Evolutionary conservation across 345 rosid species (phyloP).

Genomic region (Eucalyptus curtisii): DNA sequence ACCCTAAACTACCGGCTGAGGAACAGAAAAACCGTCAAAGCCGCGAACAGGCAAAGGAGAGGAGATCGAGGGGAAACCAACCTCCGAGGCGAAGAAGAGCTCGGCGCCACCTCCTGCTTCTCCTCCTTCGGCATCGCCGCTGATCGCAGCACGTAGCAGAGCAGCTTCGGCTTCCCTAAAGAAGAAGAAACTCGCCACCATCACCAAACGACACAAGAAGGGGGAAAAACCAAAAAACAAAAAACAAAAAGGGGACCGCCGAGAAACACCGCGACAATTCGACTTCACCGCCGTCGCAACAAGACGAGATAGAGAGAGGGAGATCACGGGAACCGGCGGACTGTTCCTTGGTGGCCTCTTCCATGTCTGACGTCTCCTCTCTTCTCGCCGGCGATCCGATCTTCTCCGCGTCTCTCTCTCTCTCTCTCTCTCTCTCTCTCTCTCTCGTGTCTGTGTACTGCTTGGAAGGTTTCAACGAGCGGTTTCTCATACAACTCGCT

Average conservation of each 20-base stretch:
- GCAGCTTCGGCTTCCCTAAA: slow-evolving; percentile 41
- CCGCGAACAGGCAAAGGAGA: background rate
- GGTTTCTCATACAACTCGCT: background rate
- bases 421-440: too few relatives aligned
- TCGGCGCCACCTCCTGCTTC: slow-evolving; percentile 29
- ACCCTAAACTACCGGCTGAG: background rate
- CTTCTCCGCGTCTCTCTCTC: background rate
- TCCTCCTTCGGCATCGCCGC: slow-evolving; percentile 51
- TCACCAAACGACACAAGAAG: background rate
- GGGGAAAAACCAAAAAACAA: background rate
- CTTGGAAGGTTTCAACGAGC: background rate
- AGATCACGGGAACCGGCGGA: slow-evolving; percentile 31
- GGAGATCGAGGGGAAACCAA: background rate
- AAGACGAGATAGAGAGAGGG: background rate
- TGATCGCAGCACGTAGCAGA: slow-evolving; percentile 68
- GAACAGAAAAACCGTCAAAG: background rate
- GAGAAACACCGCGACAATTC: background rate
- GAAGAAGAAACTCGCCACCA: background rate
- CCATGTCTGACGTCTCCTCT: slow-evolving; percentile 10
- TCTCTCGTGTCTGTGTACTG: too few relatives aligned
- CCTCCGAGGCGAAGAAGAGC: slow-evolving; percentile 40
- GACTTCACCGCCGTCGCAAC: background rate
- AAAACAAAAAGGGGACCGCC: background rate
- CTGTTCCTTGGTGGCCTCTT: slow-evolving; percentile 27
- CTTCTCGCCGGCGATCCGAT: background rate